Conservation (phyloP, 2,329 filamentous ascomycete species). For the Penicillium decumbens region DNA sequence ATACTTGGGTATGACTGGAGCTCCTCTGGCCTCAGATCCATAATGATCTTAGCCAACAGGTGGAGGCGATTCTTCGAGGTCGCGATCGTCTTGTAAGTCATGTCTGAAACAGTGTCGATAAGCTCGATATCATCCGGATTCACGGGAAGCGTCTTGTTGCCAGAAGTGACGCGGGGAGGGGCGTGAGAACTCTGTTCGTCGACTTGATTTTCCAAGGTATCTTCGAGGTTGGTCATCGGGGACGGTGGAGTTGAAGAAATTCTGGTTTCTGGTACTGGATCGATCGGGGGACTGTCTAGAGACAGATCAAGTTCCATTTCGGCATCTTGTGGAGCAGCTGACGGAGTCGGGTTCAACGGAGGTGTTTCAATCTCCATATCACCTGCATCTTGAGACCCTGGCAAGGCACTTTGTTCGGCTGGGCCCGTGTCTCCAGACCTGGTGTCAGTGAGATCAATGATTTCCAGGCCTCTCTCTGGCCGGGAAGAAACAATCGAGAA, state of each 20-base stretch:
- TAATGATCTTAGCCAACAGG: conserved; percentile 30
- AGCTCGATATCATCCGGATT: conserved; percentile 6
- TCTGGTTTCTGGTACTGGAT: neutral
- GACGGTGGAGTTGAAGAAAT: neutral
- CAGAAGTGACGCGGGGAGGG: neutral
- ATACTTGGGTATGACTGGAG: conserved; percentile 7
- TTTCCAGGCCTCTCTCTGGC: neutral
- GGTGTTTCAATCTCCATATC: conserved; percentile 7
- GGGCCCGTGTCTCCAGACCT: neutral
- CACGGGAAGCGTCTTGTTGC: neutral
- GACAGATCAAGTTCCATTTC: neutral
- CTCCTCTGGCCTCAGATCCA: conserved; percentile 18
- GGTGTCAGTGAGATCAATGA: neutral
- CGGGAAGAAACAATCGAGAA: neutral
- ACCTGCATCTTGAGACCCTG: neutral
- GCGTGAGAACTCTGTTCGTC: neutral
- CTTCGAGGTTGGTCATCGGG: neutral
- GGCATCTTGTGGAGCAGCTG: neutral
- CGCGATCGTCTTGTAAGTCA: conserved; percentile 1
- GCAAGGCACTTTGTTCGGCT: neutral
- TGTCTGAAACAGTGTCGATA: conserved; percentile 1
- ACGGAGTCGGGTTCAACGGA: conserved; percentile 1
- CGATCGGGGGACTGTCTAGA: neutral
- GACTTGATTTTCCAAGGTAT: neutral
- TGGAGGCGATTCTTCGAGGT: conserved; percentile 1